Conservation (phyloP, 768 basidiomycete genomes). For the Albatrellus ellisii region DNA sequence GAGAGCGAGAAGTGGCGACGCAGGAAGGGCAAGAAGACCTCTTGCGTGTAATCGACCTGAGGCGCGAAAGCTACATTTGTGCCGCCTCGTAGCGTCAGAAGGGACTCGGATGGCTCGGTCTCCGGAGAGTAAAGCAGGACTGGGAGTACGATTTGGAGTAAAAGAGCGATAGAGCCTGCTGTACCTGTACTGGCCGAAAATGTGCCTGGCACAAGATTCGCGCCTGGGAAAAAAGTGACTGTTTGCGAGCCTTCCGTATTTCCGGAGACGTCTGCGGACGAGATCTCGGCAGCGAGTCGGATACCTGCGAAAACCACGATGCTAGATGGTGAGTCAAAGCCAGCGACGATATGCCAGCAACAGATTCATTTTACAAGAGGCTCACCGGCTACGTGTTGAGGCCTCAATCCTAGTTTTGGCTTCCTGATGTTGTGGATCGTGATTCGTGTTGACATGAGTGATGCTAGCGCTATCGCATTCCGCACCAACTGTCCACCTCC, state of each 20-base stretch:
- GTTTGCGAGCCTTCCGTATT: conserved; percentile 37
- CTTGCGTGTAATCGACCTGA: conserved; percentile 59
- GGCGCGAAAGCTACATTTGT: conserved; percentile 64
- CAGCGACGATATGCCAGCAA: neutral
- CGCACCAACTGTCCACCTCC: conserved; percentile 66
- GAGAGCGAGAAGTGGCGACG: conserved; percentile 35
- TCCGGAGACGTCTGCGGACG: conserved; percentile 39
- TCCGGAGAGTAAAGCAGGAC: conserved; percentile 43
- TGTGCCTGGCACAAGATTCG: conserved; percentile 25
- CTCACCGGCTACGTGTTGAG: conserved; percentile 59
- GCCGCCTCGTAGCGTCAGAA: conserved; percentile 48
- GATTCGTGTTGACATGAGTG: conserved; percentile 49
- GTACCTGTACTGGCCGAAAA: conserved; percentile 38
- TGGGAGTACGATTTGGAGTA: conserved; percentile 61
- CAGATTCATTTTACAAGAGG: neutral
- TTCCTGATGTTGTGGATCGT: conserved; percentile 47
- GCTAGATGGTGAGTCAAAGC: too few relatives aligned
- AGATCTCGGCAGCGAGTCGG: conserved; percentile 49
- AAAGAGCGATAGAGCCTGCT: conserved; percentile 58
- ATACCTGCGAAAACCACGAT: conserved; percentile 43
- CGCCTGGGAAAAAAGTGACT: conserved; percentile 44
- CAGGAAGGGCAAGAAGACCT: conserved; percentile 60
- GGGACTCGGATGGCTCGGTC: conserved; percentile 22
- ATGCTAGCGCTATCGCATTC: conserved; percentile 54
- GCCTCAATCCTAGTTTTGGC: conserved; percentile 46